Evolutionary conservation across 2,329 filamentous ascomycete species (phyloP).

Genomic region (Nemania sp.): DNA sequence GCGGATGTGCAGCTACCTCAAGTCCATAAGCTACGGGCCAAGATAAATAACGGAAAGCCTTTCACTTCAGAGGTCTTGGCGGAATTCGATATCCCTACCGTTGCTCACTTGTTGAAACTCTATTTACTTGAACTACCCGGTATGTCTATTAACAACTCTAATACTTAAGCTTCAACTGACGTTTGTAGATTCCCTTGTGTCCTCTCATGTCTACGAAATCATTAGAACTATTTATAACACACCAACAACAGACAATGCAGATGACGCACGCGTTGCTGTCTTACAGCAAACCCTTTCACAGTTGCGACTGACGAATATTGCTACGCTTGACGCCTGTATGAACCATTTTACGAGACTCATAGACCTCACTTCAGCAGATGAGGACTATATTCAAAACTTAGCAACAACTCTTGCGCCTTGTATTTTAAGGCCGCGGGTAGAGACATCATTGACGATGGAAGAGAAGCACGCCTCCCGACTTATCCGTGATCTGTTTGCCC

Average conservation of each 20-base stretch:
- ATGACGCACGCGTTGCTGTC: slow-evolving; percentile 85
- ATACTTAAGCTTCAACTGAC: slow-evolving; percentile 44
- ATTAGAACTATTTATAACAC: slow-evolving; percentile 96
- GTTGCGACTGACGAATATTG: slow-evolving; percentile 95
- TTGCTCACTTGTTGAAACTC: slow-evolving; percentile 91
- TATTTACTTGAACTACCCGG: slow-evolving; percentile 95
- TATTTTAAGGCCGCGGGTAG: slow-evolving; percentile 85
- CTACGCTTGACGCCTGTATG: slow-evolving; percentile 97
- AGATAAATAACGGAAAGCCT: slow-evolving; percentile 87
- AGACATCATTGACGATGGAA: slow-evolving; percentile 93
- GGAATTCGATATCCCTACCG: slow-evolving; percentile 92
- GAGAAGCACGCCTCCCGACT: slow-evolving; percentile 93
- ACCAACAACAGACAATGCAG: slow-evolving; percentile 79
- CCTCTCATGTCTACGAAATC: slow-evolving; percentile 98
- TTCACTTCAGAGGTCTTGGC: slow-evolving; percentile 81
- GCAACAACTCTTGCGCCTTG: slow-evolving; percentile 83
- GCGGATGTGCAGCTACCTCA: slow-evolving; percentile 88
- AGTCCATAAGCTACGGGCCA: slow-evolving; percentile 84
- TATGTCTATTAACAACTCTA: slow-evolving; percentile 58
- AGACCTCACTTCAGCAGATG: slow-evolving; percentile 95
- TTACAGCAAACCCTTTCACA: slow-evolving; percentile 96
- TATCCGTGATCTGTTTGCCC: slow-evolving; percentile 88
- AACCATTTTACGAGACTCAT: slow-evolving; percentile 98
- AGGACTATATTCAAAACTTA: slow-evolving; percentile 81
- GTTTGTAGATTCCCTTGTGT: slow-evolving; percentile 88